These are phyloP conservation scores for Trichopus zeylanicus DNA, from an alignment of 116 monocot species.

Conservation along the genomic window DNA sequence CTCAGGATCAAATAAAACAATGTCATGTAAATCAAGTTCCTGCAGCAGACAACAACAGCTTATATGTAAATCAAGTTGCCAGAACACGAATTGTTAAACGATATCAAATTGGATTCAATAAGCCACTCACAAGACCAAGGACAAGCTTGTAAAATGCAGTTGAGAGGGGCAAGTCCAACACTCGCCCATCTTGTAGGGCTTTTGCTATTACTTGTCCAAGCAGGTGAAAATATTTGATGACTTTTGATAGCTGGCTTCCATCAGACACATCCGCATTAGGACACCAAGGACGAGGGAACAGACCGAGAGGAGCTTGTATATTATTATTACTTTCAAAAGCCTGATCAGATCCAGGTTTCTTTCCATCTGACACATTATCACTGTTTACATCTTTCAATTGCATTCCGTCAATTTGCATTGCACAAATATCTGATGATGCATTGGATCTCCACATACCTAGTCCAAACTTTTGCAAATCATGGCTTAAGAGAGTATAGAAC, in stretches of 20 bases:
- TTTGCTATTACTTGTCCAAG: constrained; percentile 76
- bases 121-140: constrained; percentile 30
- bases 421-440: constrained; percentile 25
- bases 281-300: constrained; percentile 87
- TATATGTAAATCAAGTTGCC: constrained; percentile 8
- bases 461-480: constrained; percentile 81
- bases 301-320: constrained; percentile 55
- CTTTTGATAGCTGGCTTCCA: constrained; percentile 34
- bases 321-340: constrained; percentile 20
- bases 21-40: constrained; percentile 79
- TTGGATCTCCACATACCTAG: constrained; percentile 78
- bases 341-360: constrained; percentile 21
- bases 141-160: constrained; percentile 79
- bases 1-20: constrained; percentile 72
- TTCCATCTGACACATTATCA: constrained; percentile 22
- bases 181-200: constrained; percentile 74
- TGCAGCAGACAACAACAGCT: constrained; percentile 10
- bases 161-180: constrained; percentile 75
- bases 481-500: constrained; percentile 81
- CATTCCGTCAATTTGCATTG: constrained; percentile 40
- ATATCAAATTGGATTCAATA: constrained; percentile 5
- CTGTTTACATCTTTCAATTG: constrained; percentile 8
- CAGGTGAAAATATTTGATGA: constrained; percentile 47
- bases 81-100: neutral
- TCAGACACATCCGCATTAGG: constrained; percentile 8